Evolutionary conservation across 108 stramenopile species (phyloP), one percentile per base, ranked within the genome.

Genomic region (Pseudonitzschia multistriata): DNA sequence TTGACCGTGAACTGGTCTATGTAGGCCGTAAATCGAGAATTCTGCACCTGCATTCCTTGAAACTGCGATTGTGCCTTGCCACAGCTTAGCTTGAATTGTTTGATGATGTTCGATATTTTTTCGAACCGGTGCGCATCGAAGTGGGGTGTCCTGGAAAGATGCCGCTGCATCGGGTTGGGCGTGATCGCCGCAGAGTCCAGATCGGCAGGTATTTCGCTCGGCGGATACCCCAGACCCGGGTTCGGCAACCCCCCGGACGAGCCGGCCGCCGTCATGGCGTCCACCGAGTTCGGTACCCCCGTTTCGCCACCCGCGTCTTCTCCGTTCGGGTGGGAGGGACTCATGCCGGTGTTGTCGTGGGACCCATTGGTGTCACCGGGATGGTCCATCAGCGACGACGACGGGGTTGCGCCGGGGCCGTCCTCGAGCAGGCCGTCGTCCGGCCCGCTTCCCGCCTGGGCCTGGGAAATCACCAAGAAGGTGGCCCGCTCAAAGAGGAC

Each of bases 101-200:
- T 97, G 74, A 98, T 90, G 83, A 98, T 98, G 70, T 98, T 98
- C 3, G 42, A 64, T 97, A 99, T 97, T 74, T 98, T 98, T 89
- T 99, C 99, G 88, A 96, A 97, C 27, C 99, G 94, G 74, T 99
- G 98, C n/a, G 88, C 83, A 78, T 99, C 98, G 74, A 91, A 85
- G 72, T 98, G 95, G 21, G 79, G 78, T n/a, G 83, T 88, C 29
- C 83, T 66, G 19, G 62, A 27, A 0, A 54, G 45, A 30, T 59
- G 57, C 21, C 27, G 37, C 31, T 71, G 74, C n/a, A 40, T 57
- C 22, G 37, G 34, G 45, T 42, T 36, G 56, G 61, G 36, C 17
- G 59, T 50, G 15, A 50, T 45, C 36, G 62, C 39, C 21, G 45
- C 17, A 33, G 74, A 74, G 28, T 70, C 75, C 34, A 70, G 8